Evolutionary conservation across 768 basidiomycete species (phyloP), one percentile per base, ranked within the genome.

Genomic region (Hydnum rufescens): DNA sequence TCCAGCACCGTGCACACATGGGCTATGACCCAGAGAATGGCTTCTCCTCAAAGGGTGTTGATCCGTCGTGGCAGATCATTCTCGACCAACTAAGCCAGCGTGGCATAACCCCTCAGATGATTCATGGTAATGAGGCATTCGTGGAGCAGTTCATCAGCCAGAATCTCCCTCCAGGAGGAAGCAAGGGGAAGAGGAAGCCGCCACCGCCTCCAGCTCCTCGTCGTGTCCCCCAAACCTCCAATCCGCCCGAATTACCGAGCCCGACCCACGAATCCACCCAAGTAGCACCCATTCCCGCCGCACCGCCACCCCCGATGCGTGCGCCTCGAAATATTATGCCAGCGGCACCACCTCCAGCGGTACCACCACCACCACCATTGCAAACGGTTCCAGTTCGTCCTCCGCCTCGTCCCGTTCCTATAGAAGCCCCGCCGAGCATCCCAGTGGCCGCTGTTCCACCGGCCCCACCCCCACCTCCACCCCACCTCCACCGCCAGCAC

Each of bases 1-100:
- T 96, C 69, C 73, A 76, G 53, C 92, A 96, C 61, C 73, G 95
- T 42, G 88, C 83, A 0, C 92, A 96, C 62, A 93, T 99, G 84
- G 92, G 90, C 8, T 95, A 82, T 64, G 85, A 95, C 60, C 64
- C 74, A 0, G 78, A 93, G 57, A 75, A 78, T 25, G 93, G 93
- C 2, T 96, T 88, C 64, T 81, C 79, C 0, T 84, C 82, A 0
- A 73, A 71, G 16, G 85, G 85, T 51, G 84, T 99, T 3, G 93
- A 99, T 64, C 77, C 85, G 1, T 85, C 82, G 3, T 97, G 93
- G 93, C 70, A 76, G 43, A 68, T 76, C 1, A 65, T 97, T 53
- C 70, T 96, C 2, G 70, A 67, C 4, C 69, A 75, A 54, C 71
- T 96, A 3, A 74, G 78, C 55, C 65, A 66, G 43, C 65, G 70